Evolutionary conservation across 225 moss, liverwort and hornwort genomes (phyloP).

Genomic region (Thuidium tamariscinum): DNA sequence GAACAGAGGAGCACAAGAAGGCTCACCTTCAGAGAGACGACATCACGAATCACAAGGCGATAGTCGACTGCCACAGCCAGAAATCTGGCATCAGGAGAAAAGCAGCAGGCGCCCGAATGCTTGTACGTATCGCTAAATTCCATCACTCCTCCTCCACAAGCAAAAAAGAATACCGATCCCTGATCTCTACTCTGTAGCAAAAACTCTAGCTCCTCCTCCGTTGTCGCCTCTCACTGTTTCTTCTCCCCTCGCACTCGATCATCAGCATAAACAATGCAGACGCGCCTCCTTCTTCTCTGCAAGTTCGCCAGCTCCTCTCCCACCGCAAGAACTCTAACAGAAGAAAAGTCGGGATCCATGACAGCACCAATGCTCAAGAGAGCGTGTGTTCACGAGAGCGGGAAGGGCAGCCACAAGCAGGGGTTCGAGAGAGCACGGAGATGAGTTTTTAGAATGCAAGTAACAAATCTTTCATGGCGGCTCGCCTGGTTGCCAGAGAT

Average conservation of each 20-base stretch:
- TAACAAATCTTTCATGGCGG: background rate
- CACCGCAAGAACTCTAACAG: background rate
- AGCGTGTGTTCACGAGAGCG: background rate
- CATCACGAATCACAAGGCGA: slow-evolving; percentile 81
- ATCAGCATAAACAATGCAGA: background rate
- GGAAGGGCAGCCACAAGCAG: background rate
- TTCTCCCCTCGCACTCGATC: background rate
- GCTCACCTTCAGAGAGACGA: slow-evolving; percentile 64
- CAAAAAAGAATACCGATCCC: background rate
- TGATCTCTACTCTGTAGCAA: background rate
- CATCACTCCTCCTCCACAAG: slow-evolving; percentile 35
- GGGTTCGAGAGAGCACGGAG: background rate
- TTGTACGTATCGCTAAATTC: slow-evolving; percentile 98
- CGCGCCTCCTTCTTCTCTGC: background rate
- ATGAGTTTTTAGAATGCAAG: background rate
- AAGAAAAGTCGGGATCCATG: background rate
- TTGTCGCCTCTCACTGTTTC: background rate
- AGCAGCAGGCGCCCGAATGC: slow-evolving; percentile 77
- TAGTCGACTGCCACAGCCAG: slow-evolving; percentile 90
- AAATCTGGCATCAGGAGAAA: slow-evolving; percentile 72
- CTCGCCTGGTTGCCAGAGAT: background rate
- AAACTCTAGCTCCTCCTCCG: background rate
- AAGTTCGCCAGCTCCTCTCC: background rate
- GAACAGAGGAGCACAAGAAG: background rate
- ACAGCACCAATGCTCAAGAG: background rate